Evolutionary conservation across 257 asterid genomes (phyloP).

Genomic region (Scutellaria minor): DNA sequence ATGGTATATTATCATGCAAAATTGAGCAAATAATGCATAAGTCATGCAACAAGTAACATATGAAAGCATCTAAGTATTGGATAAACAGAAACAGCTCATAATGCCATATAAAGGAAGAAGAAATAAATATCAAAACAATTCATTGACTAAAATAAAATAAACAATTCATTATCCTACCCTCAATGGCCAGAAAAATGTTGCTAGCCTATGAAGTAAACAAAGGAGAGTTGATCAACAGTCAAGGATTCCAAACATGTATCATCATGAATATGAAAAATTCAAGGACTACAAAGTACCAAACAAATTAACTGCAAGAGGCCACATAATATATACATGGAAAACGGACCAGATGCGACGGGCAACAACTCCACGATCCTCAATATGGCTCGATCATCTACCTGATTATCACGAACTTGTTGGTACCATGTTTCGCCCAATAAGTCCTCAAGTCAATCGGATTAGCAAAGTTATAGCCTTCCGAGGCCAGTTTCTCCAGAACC

Average conservation of each 20-base stretch:
- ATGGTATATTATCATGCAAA: too few species aligned
- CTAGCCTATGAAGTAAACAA: slow-evolving; percentile 50
- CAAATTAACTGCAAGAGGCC: slow-evolving; percentile 52
- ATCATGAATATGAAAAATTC: slow-evolving; percentile 37
- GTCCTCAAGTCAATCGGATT: slow-evolving; percentile 88
- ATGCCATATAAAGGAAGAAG: not conserved
- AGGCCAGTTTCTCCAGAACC: slow-evolving; percentile 86
- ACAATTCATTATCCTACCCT: slow-evolving; percentile 52
- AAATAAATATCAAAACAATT: slow-evolving; percentile 35
- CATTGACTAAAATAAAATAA: slow-evolving; percentile 35
- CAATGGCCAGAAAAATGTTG: slow-evolving; percentile 43
- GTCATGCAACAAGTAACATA: not conserved
- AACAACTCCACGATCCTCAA: slow-evolving; percentile 26
- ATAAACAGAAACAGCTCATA: too few species aligned
- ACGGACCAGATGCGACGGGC: slow-evolving; percentile 48
- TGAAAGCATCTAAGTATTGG: too few species aligned
- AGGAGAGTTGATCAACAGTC: slow-evolving; percentile 46
- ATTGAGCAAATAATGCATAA: too few species aligned
- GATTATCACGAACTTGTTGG: slow-evolving; percentile 94
- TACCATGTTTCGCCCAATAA: slow-evolving; percentile 98
- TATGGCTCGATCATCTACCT: slow-evolving; percentile 49
- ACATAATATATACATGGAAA: slow-evolving; percentile 65
- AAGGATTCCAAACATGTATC: slow-evolving; percentile 45
- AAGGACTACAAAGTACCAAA: slow-evolving; percentile 44
- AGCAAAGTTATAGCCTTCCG: slow-evolving; percentile 73